A percentile compares a stretch with the other conserved stretches of the same genome.
These are phyloP conservation scores for Russula sp. DNA, from an alignment of 768 basidiomycete genomes.

Conservation along the genomic window DNA sequence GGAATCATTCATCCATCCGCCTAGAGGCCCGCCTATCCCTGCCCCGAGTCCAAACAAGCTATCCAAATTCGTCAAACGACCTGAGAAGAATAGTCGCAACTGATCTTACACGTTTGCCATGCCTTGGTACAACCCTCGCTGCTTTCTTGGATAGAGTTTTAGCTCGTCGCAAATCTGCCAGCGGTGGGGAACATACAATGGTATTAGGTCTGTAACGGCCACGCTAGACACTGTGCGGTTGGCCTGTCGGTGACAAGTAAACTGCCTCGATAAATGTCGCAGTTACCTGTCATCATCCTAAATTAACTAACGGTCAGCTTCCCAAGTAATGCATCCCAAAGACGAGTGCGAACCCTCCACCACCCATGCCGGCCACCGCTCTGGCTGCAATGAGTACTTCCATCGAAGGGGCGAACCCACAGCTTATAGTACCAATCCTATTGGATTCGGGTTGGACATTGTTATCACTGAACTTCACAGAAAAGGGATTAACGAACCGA, in stretches of 20 bases:
- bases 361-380: constrained; percentile 87
- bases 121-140: constrained; percentile 89
- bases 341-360: constrained; percentile 69
- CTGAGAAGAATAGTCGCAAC: constrained; percentile 1
- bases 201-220: constrained; percentile 84
- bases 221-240: constrained; percentile 66
- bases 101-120: constrained; percentile 75
- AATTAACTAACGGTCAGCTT: constrained; percentile 29
- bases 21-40: constrained; percentile 74
- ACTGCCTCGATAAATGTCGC: constrained; percentile 17
- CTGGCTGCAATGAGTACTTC: constrained; percentile 73
- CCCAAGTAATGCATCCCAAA: constrained; percentile 32
- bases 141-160: constrained; percentile 53
- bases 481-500: constrained; percentile 49
- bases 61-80: constrained; percentile 13
- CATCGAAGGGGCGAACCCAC: constrained; percentile 88
- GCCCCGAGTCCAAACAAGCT: constrained; percentile 85
- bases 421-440: constrained; percentile 81
- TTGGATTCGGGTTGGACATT: constrained; percentile 18
- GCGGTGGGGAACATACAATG: constrained; percentile 55
- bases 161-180: constrained; percentile 15
- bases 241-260: constrained; percentile 4
- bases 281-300: constrained; percentile 80
- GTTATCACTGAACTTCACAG: constrained; percentile 28
- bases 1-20: constrained; percentile 80